phyloP scores from a whole-genome alignment of 805 yeast genomes.

The Spathaspora hagerdaliae region DNA sequence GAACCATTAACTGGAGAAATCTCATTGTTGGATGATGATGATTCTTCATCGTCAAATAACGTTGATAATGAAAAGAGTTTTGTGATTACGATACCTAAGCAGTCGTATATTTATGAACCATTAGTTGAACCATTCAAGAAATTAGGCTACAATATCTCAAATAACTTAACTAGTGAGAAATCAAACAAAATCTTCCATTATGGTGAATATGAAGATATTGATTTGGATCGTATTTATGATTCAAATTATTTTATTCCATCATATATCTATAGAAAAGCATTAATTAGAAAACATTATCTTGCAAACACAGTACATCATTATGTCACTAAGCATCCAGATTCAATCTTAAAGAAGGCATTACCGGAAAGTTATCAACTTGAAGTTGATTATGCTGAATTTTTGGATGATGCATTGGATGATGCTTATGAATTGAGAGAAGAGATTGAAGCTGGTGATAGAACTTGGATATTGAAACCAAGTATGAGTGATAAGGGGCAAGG shows the following conservation, averaged over 20 bases:
- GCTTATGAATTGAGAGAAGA: constrained; percentile 84
- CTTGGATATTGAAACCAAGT: constrained; percentile 92
- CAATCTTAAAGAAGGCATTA: constrained; percentile 55
- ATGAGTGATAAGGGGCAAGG: constrained; percentile 99
- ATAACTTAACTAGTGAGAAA: constrained; percentile 9
- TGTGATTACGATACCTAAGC: constrained; percentile 34
- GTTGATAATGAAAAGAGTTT: constrained; percentile 10
- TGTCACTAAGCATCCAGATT: constrained; percentile 67
- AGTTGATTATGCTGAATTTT: constrained; percentile 91
- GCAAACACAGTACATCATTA: constrained; percentile 80
- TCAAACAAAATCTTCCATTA: constrained; percentile 57
- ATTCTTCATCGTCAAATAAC: background rate
- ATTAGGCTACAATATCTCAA: constrained; percentile 15
- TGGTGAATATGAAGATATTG: constrained; percentile 86
- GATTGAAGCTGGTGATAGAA: constrained; percentile 53
- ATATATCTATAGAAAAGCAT: constrained; percentile 82
- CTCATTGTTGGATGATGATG: constrained; percentile 24
- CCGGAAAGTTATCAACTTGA: constrained; percentile 80
- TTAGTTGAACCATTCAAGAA: constrained; percentile 31
- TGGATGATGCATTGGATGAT: constrained; percentile 92
- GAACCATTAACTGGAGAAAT: constrained; percentile 55
- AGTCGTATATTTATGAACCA: constrained; percentile 42
- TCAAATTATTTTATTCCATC: constrained; percentile 64
- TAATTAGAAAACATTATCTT: constrained; percentile 85
- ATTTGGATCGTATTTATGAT: constrained; percentile 60